Conservation (phyloP, 192 early-diverging fungal genomes). For the Linderina pennispora region DNA sequence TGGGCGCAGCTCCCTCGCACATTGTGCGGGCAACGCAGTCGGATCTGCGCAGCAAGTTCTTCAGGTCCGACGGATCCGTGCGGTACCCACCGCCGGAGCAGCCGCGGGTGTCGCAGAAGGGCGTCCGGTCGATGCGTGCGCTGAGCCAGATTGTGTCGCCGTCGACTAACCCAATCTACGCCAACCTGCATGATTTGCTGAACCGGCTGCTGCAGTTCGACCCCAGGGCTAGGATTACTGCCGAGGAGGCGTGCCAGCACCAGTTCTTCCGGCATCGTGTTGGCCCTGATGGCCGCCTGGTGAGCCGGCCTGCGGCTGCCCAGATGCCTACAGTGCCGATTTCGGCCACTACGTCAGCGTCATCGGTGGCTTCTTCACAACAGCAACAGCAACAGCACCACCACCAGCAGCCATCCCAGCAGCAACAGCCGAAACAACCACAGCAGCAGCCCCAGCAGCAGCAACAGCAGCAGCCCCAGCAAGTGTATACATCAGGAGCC, state of each 20-base stretch:
- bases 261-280: conserved; percentile 69
- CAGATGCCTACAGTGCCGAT: conserved; percentile 1
- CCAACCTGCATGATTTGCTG: conserved; percentile 66
- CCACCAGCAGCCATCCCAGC: conserved; percentile 19
- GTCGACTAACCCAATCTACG: conserved; percentile 37
- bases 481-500: too few species aligned
- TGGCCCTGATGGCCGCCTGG: conserved; percentile 39
- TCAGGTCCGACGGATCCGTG: conserved; percentile 23
- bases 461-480: conserved; percentile 8
- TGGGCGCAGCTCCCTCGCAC: conserved; percentile 69
- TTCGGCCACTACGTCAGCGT: conserved; percentile 4
- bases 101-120: conserved; percentile 28
- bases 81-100: conserved; percentile 39
- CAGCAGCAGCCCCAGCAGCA: neutral
- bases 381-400: conserved; percentile 10
- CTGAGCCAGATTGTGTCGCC: conserved; percentile 45
- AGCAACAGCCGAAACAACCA: conserved; percentile 8
- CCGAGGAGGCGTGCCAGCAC: conserved; percentile 76
- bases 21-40: conserved; percentile 49
- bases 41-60: conserved; percentile 34
- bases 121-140: conserved; percentile 35
- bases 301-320: conserved; percentile 13
- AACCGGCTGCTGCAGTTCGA: conserved; percentile 71
- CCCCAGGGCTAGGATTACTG: conserved; percentile 71
- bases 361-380: neutral